Conservation (phyloP, 2,329 filamentous ascomycete genomes). For the Fusarium austroafricanum region DNA sequence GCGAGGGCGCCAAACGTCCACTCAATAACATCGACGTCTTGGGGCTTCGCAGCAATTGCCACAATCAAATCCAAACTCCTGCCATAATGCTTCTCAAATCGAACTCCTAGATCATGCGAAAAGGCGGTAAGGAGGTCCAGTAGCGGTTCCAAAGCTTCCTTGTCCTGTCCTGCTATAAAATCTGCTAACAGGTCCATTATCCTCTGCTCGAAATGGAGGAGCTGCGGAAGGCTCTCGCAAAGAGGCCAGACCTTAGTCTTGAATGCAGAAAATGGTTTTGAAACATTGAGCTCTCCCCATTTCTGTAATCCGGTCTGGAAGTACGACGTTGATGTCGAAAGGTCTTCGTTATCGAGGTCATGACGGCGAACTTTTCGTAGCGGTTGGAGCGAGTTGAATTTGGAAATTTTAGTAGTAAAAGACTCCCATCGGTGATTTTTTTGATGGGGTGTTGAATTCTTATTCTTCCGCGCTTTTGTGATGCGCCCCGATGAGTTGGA, state of each 20-base stretch:
- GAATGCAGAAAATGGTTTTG: slow-evolving; percentile 82
- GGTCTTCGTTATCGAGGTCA: slow-evolving; percentile 82
- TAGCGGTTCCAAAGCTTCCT: slow-evolving; percentile 84
- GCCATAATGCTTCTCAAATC: slow-evolving; percentile 90
- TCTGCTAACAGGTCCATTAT: slow-evolving; percentile 82
- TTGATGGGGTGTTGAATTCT: slow-evolving; percentile 77
- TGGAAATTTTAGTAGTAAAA: slow-evolving; percentile 89
- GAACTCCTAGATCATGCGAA: slow-evolving; percentile 88
- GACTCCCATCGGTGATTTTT: slow-evolving; percentile 92
- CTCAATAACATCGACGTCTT: slow-evolving; percentile 90
- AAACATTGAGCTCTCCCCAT: slow-evolving; percentile 93
- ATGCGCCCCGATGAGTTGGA: slow-evolving; percentile 74
- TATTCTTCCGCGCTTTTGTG: slow-evolving; percentile 75
- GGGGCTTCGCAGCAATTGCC: slow-evolving; percentile 79
- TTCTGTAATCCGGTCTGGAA: slow-evolving; percentile 84
- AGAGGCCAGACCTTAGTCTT: slow-evolving; percentile 78
- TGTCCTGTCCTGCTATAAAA: slow-evolving; percentile 82
- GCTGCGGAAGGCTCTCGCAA: slow-evolving; percentile 90
- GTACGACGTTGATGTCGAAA: slow-evolving; percentile 83
- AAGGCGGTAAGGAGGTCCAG: slow-evolving; percentile 91
- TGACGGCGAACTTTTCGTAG: slow-evolving; percentile 89
- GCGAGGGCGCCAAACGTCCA: slow-evolving; percentile 96
- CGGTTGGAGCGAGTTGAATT: slow-evolving; percentile 89
- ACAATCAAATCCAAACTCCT: slow-evolving; percentile 80
- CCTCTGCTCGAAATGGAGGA: slow-evolving; percentile 88